Percentiles rank a stretch among this genome's conserved stretches.
phyloP scores from a whole-genome alignment of 2,329 filamentous ascomycete genomes.

The Parascedosporium putredinis region DNA sequence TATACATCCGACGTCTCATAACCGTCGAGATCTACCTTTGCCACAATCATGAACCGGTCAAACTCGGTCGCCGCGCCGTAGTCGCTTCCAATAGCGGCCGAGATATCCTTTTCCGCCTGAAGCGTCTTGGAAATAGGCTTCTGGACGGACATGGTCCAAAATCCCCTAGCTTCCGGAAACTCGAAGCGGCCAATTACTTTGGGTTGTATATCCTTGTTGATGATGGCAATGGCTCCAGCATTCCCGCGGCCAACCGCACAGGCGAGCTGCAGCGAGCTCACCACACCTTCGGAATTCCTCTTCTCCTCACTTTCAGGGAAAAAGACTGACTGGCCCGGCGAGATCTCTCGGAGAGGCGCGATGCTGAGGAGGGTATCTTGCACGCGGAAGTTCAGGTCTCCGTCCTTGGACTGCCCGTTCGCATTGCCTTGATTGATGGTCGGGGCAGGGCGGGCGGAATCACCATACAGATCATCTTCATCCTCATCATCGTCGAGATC shows the following conservation, averaged over 20 bases:
- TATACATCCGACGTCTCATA: constrained; percentile 73
- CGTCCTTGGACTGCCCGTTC: constrained; percentile 36
- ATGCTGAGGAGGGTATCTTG: constrained; percentile 70
- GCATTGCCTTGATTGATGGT: constrained; percentile 19
- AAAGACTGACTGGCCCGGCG: constrained; percentile 49
- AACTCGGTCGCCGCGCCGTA: constrained; percentile 48
- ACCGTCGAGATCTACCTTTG: constrained; percentile 57
- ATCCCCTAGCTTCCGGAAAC: constrained; percentile 60
- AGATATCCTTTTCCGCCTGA: constrained; percentile 38
- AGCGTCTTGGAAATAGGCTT: constrained; percentile 49
- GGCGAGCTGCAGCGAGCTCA: constrained; percentile 39
- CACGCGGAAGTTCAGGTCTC: constrained; percentile 62
- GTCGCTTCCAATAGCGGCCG: constrained; percentile 40
- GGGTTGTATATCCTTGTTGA: constrained; percentile 71
- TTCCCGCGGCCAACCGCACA: constrained; percentile 53
- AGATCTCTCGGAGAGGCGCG: constrained; percentile 67
- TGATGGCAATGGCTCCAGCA: constrained; percentile 59
- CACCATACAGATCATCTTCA: constrained; percentile 49
- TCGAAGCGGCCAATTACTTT: constrained; percentile 58
- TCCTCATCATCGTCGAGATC: constrained; percentile 49
- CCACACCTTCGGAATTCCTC: constrained; percentile 32
- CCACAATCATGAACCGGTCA: constrained; percentile 75
- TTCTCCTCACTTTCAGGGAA: constrained; percentile 33
- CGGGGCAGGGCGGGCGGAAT: constrained; percentile 27
- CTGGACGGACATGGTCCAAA: constrained; percentile 72